Evolutionary conservation across 192 early-diverging fungal genomes (phyloP).

Genomic region (Cladochytrium replicatum): DNA sequence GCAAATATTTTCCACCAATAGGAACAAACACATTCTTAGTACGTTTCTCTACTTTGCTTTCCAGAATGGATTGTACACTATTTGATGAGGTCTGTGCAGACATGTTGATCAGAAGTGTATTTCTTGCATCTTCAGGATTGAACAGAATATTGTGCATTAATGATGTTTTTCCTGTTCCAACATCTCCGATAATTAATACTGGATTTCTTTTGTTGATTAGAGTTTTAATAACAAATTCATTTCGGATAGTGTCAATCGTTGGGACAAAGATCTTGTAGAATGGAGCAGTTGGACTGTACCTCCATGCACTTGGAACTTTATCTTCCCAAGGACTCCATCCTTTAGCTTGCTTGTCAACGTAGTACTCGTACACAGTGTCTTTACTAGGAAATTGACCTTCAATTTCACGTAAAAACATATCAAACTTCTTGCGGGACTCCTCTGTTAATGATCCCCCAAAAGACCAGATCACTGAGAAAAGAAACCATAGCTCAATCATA

Average conservation of each 20-base stretch:
- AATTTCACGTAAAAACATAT: constrained; percentile 49
- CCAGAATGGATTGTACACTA: constrained; percentile 41
- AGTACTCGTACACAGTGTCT: constrained; percentile 50
- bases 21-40: constrained; percentile 54
- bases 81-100: constrained; percentile 47
- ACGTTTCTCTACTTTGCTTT: constrained; percentile 45
- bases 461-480: constrained; percentile 47
- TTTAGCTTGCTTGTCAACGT: constrained; percentile 45
- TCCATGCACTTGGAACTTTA: constrained; percentile 37
- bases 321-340: constrained; percentile 48
- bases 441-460: constrained; percentile 45
- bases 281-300: constrained; percentile 31
- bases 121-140: constrained; percentile 23
- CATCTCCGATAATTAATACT: constrained; percentile 42
- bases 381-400: constrained; percentile 51
- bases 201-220: constrained; percentile 37
- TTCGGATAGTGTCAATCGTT: constrained; percentile 49
- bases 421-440: constrained; percentile 37
- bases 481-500: constrained; percentile 50
- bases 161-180: constrained; percentile 50
- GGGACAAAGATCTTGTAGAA: constrained; percentile 57
- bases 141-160: constrained; percentile 41
- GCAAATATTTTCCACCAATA: constrained; percentile 41
- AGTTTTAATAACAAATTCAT: constrained; percentile 40
- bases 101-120: constrained; percentile 39